Conservation (phyloP, 352 stramenopile species). For the Peronospora farinosa region DNA sequence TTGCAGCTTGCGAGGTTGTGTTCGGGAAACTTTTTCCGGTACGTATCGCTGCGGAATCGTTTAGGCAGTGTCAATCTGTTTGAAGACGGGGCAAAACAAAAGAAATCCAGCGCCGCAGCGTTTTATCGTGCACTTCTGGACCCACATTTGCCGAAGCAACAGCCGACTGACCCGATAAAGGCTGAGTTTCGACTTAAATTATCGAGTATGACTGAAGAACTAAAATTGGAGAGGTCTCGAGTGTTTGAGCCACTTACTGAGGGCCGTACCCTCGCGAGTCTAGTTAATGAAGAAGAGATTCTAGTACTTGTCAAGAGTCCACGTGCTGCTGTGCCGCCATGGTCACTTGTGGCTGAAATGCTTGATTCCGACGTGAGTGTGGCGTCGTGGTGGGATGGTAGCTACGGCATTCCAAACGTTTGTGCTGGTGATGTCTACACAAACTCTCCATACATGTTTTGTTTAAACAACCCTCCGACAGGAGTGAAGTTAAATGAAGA, state of each 20-base stretch:
- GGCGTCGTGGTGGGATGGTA: constrained; percentile 73
- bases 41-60: constrained; percentile 29
- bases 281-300: constrained; percentile 21
- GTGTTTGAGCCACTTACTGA: constrained; percentile 26
- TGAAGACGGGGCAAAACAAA: constrained; percentile 29
- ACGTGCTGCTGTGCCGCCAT: constrained; percentile 49
- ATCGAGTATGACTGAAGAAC: background rate
- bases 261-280: constrained; percentile 6
- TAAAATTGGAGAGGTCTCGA: constrained; percentile 3
- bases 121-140: constrained; percentile 53
- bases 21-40: constrained; percentile 58
- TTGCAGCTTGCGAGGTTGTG: constrained; percentile 59
- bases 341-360: constrained; percentile 48
- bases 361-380: constrained; percentile 65
- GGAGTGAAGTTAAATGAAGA: constrained; percentile 36
- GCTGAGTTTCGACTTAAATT: constrained; percentile 25
- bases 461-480: constrained; percentile 37
- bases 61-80: constrained; percentile 37
- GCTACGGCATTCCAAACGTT: constrained; percentile 64
- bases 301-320: constrained; percentile 56
- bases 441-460: constrained; percentile 44
- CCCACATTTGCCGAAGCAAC: constrained; percentile 22
- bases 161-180: constrained; percentile 31
- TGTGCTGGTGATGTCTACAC: constrained; percentile 61
- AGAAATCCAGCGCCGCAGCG: constrained; percentile 23